A percentile compares a stretch with the other conserved stretches of the same genome.
These are phyloP conservation scores for Fusarium torreyae DNA, from an alignment of 2,329 filamentous ascomycete species.

Conservation along the genomic window DNA sequence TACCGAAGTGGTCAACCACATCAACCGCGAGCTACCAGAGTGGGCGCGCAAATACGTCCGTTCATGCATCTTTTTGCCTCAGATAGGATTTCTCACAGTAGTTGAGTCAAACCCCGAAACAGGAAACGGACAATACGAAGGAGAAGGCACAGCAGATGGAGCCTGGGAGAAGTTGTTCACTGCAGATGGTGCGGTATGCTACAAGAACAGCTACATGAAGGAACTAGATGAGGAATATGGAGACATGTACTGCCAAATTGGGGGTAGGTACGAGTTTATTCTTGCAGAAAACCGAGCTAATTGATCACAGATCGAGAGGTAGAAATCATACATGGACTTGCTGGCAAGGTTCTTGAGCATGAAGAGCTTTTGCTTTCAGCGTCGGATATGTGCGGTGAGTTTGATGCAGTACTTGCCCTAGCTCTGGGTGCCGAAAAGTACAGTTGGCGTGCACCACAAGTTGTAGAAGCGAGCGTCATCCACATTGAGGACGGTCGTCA, in stretches of 20 bases:
- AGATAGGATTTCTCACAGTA: slow-evolving; percentile 89
- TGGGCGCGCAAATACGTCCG: slow-evolving; percentile 67
- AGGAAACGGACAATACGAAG: slow-evolving; percentile 74
- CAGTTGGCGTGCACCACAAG: slow-evolving; percentile 76
- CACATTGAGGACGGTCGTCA: slow-evolving; percentile 86
- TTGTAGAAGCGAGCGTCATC: slow-evolving; percentile 80
- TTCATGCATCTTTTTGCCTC: slow-evolving; percentile 91
- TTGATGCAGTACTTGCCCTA: slow-evolving; percentile 88
- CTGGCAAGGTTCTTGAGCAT: slow-evolving; percentile 77
- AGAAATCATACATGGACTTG: slow-evolving; percentile 85
- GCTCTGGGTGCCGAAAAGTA: slow-evolving; percentile 83
- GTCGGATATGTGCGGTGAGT: slow-evolving; percentile 87
- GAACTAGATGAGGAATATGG: slow-evolving; percentile 87
- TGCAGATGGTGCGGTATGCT: slow-evolving; percentile 81
- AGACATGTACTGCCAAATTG: slow-evolving; percentile 87
- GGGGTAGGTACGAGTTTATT: slow-evolving; percentile 66
- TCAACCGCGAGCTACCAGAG: slow-evolving; percentile 75
- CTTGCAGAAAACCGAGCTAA: slow-evolving; percentile 38
- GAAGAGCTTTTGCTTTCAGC: slow-evolving; percentile 75
- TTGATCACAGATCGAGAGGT: slow-evolving; percentile 81
- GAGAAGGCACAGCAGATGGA: slow-evolving; percentile 68
- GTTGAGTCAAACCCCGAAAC: slow-evolving; percentile 70
- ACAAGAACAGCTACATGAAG: slow-evolving; percentile 86
- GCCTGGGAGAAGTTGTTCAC: slow-evolving; percentile 85
- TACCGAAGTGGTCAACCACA: slow-evolving; percentile 74